Base-by-base conservation (phyloP, 1,284 basidiomycete genomes). In the Bondarzewia mesenterica region DNA sequence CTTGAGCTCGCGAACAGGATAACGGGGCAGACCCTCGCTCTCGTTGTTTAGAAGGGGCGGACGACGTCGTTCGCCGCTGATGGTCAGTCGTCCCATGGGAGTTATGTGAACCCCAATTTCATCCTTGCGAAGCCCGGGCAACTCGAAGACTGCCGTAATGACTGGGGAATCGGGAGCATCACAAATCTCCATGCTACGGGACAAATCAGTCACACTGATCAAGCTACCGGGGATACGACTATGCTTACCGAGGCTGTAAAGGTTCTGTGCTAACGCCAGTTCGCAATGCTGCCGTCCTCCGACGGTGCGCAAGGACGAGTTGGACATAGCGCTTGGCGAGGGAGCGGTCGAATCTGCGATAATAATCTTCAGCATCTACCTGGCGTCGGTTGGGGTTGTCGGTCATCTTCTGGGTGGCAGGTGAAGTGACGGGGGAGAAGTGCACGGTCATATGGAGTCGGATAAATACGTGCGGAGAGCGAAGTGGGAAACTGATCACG, bases 51-150 rank as follows among this genome's bases (percentile, higher is more conserved):
- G 51, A 26, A 55, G 44, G 23, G 59, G 51, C 18, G 59, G 47
- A 45, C 63, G 55, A 8, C 54, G 62, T n/a, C 78, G 70, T 44
- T 68, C 64, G 21, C 79, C 78, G 7, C 64, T 60, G 21, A 82
- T 59, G 14, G 74, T 58, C 41, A 82, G 65, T 16, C 60, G 54
- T 5, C 67, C 68, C 5, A 70, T 64, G 38, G 67, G 64, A 10
- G 51, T 55, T 22, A 80, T 62, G 26, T 68, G 61, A 2, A 81
- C 61, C 1, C 63, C 60, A 3, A 81, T 62, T 27, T 78, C 71
- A 7, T 68, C 60, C n/a, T 65, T 70, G 49, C 69, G 70, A 45
- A 81, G 66, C 6, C 79, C 79, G 18, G 80, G 78, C 5, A 81
- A 59, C 56, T 82, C 80, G 51, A 81, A 71, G 2, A 71, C 64